phyloP scores from a whole-genome alignment of 371 early-diverging fungal species.

The Mortierella sp. region DNA sequence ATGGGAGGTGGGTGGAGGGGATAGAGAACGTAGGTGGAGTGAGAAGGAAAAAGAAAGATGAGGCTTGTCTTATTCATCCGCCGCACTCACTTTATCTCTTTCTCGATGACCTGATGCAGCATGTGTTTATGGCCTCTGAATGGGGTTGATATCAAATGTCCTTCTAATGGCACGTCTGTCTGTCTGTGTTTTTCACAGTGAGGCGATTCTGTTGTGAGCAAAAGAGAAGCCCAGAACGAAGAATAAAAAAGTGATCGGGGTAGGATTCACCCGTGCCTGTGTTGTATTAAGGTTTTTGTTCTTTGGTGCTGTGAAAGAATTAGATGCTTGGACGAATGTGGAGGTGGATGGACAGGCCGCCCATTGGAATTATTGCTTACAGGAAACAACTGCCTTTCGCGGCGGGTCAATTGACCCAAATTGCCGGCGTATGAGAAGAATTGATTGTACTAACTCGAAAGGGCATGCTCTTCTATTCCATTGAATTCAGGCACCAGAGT shows the following conservation, averaged over 20 bases:
- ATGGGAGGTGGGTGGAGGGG: background rate
- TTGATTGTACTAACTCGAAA: too few relatives aligned
- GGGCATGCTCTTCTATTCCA: too few relatives aligned
- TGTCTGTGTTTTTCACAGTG: background rate
- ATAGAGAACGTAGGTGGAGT: background rate
- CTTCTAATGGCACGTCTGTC: background rate
- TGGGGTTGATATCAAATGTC: background rate
- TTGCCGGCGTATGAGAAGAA: too few relatives aligned
- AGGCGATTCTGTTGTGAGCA: background rate
- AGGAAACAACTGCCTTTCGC: background rate
- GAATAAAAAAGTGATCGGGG: background rate
- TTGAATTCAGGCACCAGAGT: too few relatives aligned
- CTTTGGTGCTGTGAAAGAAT: background rate
- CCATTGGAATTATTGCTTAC: background rate
- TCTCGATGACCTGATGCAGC: background rate
- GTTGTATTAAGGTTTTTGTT: background rate
- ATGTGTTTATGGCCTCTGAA: background rate
- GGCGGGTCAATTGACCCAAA: background rate
- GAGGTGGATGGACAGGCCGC: background rate
- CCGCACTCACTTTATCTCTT: background rate
- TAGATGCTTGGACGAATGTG: background rate
- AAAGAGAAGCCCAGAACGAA: background rate
- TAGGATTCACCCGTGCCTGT: background rate
- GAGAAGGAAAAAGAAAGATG: too few relatives aligned
- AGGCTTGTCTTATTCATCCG: background rate